Evolutionary conservation across 2,329 filamentous ascomycete genomes (phyloP), one percentile per base, ranked within the genome.

Genomic region (Sclerotinia sclerotiorum): DNA sequence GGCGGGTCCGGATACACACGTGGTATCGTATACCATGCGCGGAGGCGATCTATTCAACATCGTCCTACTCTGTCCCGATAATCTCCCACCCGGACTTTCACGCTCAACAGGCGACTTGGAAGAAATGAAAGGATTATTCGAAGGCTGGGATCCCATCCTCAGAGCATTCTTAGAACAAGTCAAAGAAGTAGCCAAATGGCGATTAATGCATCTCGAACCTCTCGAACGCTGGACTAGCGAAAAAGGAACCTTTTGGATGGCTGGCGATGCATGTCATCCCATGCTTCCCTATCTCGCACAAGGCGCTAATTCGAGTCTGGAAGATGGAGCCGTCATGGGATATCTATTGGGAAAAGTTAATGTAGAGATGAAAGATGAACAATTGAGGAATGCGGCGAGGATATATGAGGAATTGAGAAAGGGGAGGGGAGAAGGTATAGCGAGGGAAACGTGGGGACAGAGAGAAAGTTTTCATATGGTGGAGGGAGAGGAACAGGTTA

Each of bases 281-380:
- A 88, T 88, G 86, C 78, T 89, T 2, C 87, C 86, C 3, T 85
- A 87, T 71, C 80, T 87, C 39, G 88, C 86, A 0, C 89, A 88
- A 76, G 88, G 89, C 0, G 89, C 89, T 19, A 90, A 90, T 74
- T 88, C 84, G 0, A 85, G 86, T 0, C 80, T 92, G 1, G 89
- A 92, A 74, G 89, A 92, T 65, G 89, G 88, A 0, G 87, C 88
- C 0, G 87, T 89, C 0, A 78, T 91, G 0, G 89, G 88, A 0
- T 80, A 82, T 0, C 73, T 90, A 1, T 78, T 91, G 0, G 83
- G 83, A 0, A 80, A 82, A 3, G 79, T 89, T 13, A 17, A 49
- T 19, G 67, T 19, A 5, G 77, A 79, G 46, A 77, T 76, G 0
- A 78, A 81, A 52, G 71, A 79, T 5, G 79, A 82, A 0, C 80